phyloP scores from a whole-genome alignment of 2,329 filamentous ascomycete genomes.

The Arthrobotrys pseudoclavata region DNA sequence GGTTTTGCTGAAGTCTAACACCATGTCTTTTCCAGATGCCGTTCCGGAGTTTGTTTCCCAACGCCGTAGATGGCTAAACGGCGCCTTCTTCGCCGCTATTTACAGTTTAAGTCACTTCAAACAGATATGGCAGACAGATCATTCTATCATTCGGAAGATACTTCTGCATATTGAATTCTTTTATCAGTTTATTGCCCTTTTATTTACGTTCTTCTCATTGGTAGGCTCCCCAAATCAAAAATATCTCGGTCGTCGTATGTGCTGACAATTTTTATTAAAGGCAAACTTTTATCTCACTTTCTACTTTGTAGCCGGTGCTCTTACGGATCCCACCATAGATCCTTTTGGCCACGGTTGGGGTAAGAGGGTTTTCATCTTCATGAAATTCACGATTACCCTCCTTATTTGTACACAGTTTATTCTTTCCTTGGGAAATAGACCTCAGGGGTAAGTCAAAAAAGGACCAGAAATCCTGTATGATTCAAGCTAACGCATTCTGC shows the following conservation, averaged over 20 bases:
- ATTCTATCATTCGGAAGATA: slow-evolving; percentile 88
- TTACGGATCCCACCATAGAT: slow-evolving; percentile 82
- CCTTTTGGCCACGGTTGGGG: slow-evolving; percentile 92
- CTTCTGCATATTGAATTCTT: slow-evolving; percentile 94
- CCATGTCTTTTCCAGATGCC: slow-evolving; percentile 72
- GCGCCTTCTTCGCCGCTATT: slow-evolving; percentile 97
- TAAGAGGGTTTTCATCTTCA: slow-evolving; percentile 84
- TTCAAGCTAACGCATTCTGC: slow-evolving; percentile 6
- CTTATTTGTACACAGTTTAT: slow-evolving; percentile 97
- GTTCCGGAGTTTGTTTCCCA: slow-evolving; percentile 98
- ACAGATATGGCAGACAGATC: slow-evolving; percentile 93
- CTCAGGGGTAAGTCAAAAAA: slow-evolving; percentile 76
- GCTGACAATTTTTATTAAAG: slow-evolving; percentile 62
- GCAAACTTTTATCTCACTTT: slow-evolving; percentile 99
- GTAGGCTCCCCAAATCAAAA: slow-evolving; percentile 52
- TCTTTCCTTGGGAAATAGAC: slow-evolving; percentile 92
- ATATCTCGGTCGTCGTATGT: slow-evolving; percentile 63
- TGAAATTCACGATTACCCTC: slow-evolving; percentile 87
- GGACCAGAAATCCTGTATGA: neutral
- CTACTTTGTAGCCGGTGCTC: slow-evolving; percentile 94
- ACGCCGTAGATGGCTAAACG: slow-evolving; percentile 95
- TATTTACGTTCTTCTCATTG: slow-evolving; percentile 98
- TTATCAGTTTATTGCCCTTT: slow-evolving; percentile 90
- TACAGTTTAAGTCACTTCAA: slow-evolving; percentile 96
- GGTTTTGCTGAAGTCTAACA: neutral